phyloP scores from a whole-genome alignment of 208 protist genomes.

The Acanthamoeba sp. region DNA sequence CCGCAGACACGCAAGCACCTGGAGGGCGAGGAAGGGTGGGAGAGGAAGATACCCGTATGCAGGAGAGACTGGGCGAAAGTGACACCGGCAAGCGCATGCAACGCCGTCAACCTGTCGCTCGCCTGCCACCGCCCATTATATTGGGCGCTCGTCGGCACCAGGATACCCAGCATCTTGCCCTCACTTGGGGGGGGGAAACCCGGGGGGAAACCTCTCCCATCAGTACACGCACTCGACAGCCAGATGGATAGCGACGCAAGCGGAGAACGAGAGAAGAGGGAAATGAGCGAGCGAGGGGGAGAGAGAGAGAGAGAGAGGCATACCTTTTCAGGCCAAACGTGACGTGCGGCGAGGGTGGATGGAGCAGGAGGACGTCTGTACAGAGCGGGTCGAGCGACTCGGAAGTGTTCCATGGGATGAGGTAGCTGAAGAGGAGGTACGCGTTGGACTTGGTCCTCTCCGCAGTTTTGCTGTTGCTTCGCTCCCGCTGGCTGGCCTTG shows the following conservation, averaged over 20 bases:
- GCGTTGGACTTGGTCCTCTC: background rate
- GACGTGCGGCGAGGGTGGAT: constrained; percentile 7
- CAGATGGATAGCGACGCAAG: too few relatives aligned
- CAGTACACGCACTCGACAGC: too few relatives aligned
- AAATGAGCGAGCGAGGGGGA: background rate
- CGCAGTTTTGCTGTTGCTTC: background rate
- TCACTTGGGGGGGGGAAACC: background rate
- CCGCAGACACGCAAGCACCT: background rate
- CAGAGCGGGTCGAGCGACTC: constrained; percentile 16
- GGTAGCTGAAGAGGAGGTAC: constrained; percentile 65
- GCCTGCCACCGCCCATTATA: constrained; percentile 25
- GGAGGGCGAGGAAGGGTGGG: background rate
- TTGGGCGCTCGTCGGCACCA: constrained; percentile 19
- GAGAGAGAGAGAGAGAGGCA: background rate
- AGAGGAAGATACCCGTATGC: background rate
- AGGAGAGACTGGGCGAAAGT: constrained; percentile 35
- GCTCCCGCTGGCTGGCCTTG: background rate
- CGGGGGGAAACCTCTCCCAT: background rate
- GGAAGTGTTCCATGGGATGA: constrained; percentile 33
- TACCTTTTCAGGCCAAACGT: constrained; percentile 47
- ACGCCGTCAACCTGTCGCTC: background rate
- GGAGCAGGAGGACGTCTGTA: background rate
- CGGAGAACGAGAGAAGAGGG: too few relatives aligned
- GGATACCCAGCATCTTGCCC: constrained; percentile 21
- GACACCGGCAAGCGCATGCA: constrained; percentile 14